Conservation (phyloP, 2,329 filamentous ascomycete genomes). For the Colletotrichum magnum region DNA sequence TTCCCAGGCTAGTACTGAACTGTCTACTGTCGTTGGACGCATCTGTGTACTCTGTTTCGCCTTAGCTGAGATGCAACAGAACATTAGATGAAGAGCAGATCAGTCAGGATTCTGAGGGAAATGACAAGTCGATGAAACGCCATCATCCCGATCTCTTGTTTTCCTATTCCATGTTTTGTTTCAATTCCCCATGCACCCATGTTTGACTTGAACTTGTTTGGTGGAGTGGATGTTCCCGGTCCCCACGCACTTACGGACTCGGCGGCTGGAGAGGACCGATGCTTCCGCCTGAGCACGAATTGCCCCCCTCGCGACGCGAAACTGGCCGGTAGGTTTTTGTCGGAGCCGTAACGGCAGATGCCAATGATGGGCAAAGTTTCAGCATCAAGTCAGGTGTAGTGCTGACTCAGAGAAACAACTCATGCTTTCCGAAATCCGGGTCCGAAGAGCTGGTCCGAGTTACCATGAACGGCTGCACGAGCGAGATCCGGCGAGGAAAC, state of each 20-base stretch:
- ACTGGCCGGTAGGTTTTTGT: background rate
- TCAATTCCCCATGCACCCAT: background rate
- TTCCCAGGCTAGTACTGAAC: too few relatives aligned
- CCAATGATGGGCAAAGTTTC: slow-evolving; percentile 24
- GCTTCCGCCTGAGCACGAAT: background rate
- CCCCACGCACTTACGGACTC: slow-evolving; percentile 1
- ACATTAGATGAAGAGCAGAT: slow-evolving; percentile 18
- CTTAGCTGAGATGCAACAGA: slow-evolving; percentile 15
- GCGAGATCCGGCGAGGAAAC: slow-evolving; percentile 12
- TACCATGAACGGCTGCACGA: background rate
- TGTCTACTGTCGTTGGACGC: background rate
- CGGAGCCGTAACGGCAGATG: slow-evolving; percentile 25
- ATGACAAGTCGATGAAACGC: slow-evolving; percentile 24
- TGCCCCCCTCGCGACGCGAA: slow-evolving; percentile 33
- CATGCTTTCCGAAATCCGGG: slow-evolving; percentile 8
- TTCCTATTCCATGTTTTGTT: background rate
- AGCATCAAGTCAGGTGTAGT: slow-evolving; percentile 18
- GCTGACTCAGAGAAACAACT: slow-evolving; percentile 9
- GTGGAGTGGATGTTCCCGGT: background rate
- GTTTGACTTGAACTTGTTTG: background rate
- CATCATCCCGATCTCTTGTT: slow-evolving; percentile 5
- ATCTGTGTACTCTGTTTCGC: slow-evolving; percentile 10
- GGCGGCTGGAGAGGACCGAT: background rate
- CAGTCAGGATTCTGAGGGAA: background rate
- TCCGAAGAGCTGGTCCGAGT: background rate